Evolutionary conservation across 2,329 filamentous ascomycete genomes (phyloP).

Genomic region (Fusarium annulatum): DNA sequence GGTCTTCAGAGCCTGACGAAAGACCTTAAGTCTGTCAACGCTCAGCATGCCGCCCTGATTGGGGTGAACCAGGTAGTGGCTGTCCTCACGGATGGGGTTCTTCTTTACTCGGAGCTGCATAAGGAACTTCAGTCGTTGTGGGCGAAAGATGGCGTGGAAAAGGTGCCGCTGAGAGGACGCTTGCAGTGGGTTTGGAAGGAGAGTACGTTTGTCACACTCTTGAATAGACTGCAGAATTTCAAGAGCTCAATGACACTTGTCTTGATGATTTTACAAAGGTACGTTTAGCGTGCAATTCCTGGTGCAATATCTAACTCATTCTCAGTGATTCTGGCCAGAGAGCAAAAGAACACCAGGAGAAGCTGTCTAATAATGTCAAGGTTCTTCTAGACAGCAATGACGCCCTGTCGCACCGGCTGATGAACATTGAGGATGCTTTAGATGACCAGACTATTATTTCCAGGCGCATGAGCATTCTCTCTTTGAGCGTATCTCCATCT

Average conservation of each 20-base stretch:
- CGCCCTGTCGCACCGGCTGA: neutral
- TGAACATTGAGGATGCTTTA: conserved; percentile 5
- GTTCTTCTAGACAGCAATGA: conserved; percentile 9
- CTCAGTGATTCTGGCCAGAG: neutral
- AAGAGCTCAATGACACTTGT: conserved; percentile 18
- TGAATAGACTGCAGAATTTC: neutral
- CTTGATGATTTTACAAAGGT: conserved; percentile 6
- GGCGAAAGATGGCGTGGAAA: accelerated
- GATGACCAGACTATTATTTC: neutral
- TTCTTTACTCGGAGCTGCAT: conserved; percentile 26
- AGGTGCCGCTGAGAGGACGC: neutral
- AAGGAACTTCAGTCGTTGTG: neutral
- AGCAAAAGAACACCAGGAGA: neutral
- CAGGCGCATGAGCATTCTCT: neutral
- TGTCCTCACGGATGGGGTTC: neutral
- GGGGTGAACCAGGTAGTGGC: neutral
- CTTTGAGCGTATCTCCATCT: accelerated
- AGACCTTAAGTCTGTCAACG: accelerated
- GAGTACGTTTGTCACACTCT: neutral
- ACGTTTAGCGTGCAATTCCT: accelerated
- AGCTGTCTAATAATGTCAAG: neutral
- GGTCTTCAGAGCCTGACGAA: neutral
- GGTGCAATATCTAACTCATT: accelerated
- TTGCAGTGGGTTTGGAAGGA: conserved; percentile 7
- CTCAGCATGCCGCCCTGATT: neutral